Base-by-base conservation (phyloP, 2,329 filamentous ascomycete species). In the Trematosphaeria pertusa region DNA sequence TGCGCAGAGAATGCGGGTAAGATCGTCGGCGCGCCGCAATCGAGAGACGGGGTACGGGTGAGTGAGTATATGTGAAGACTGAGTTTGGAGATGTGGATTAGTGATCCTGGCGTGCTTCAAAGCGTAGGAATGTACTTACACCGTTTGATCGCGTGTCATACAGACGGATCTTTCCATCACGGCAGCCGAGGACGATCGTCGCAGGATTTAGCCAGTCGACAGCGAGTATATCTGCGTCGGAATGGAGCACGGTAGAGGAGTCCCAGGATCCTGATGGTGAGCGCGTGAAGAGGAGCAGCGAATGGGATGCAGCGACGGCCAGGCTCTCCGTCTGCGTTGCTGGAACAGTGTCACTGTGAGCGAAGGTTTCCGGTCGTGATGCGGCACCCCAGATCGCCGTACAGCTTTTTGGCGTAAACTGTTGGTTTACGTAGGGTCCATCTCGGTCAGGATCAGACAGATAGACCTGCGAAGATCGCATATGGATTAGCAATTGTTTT, bases 191-290 rank as follows among this genome's bases (percentile, higher is more conserved):
- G 2, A 61, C 61, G 15, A 75, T 30, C 5, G 61, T 62, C 6
- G 52, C 67, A 9, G 56, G 50, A 1, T 55, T 61, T 2, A 72
- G 52, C 71, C 71, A 75, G 15, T 64, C 55, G 3, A 73, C 31
- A 0, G 70, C 54, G 7, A 71, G 54, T 10, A 72, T 52, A 30
- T 73, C 69, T 4, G 61, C 52, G 0, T 48, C n/a, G 5, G 46
- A 31, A n/a, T 55, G 28, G 1, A 57, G 35, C 0, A 37, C 35
- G 1, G 42, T 53, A 3, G 40, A 26, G 1, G 42, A 44, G 45
- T 64, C 47, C 65, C 61, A 72, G 7, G 39, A 35, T 26, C 58
- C 64, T 17, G 46, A 31, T 24, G 43, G 43, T 2, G 50, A 51
- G 18, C 64, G 55, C 1, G 53, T 59, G 24, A 65, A 61, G 5